Percentiles rank a stretch among this genome's conserved stretches.
phyloP scores from a whole-genome alignment of 2,329 filamentous ascomycete species.

The Sclerotinia trifoliorum region DNA sequence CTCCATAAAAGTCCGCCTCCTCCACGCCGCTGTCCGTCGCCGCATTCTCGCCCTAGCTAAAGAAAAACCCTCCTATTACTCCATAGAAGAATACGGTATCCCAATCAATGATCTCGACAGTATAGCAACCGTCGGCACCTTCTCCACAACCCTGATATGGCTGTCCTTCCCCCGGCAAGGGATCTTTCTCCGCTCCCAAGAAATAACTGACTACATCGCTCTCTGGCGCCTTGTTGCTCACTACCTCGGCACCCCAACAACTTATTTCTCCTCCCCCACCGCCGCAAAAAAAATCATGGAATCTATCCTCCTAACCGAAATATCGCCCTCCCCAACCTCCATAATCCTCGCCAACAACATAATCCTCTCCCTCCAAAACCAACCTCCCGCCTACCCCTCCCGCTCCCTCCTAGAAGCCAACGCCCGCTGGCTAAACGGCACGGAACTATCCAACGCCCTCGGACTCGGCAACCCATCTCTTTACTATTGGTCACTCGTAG shows the following conservation, averaged over 20 bases:
- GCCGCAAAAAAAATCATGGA: slow-evolving; percentile 65
- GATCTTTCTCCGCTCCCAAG: slow-evolving; percentile 59
- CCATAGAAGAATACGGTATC: slow-evolving; percentile 56
- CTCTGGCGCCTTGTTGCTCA: slow-evolving; percentile 75
- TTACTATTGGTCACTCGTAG: slow-evolving; percentile 35
- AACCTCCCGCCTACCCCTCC: slow-evolving; percentile 64
- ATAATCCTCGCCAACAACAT: slow-evolving; percentile 72
- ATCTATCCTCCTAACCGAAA: slow-evolving; percentile 62
- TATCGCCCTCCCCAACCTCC: slow-evolving; percentile 62
- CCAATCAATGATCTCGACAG: slow-evolving; percentile 76
- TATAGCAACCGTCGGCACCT: slow-evolving; percentile 69
- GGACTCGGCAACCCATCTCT: slow-evolving; percentile 37
- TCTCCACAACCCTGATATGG: slow-evolving; percentile 67
- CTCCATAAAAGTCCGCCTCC: slow-evolving; percentile 64
- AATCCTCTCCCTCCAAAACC: slow-evolving; percentile 63
- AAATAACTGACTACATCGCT: slow-evolving; percentile 68
- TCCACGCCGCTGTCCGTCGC: slow-evolving; percentile 66
- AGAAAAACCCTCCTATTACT: slow-evolving; percentile 61
- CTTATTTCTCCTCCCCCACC: slow-evolving; percentile 55
- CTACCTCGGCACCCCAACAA: slow-evolving; percentile 66
- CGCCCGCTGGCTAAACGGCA: slow-evolving; percentile 69
- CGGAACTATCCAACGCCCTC: slow-evolving; percentile 58
- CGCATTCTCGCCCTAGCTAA: slow-evolving; percentile 60
- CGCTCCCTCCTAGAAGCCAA: slow-evolving; percentile 66
- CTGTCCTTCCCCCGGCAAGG: slow-evolving; percentile 70